phyloP scores from a whole-genome alignment of 1,284 basidiomycete species.

The Malassezia sp. region DNA sequence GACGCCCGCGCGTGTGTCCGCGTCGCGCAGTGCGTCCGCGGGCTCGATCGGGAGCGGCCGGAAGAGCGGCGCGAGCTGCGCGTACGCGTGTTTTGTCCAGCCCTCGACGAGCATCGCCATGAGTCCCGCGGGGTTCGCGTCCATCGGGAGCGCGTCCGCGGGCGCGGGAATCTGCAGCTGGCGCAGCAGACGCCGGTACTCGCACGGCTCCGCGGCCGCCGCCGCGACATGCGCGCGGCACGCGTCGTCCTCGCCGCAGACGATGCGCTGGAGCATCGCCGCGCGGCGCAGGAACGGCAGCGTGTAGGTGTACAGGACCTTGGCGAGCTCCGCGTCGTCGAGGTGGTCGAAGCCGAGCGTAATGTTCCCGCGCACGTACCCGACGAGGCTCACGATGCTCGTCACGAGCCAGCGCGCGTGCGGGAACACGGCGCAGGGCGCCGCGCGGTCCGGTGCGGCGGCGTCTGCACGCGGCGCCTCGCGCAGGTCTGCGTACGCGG shows the following conservation, averaged over 20 bases:
- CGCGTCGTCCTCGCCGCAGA: constrained; percentile 46
- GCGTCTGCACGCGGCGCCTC: neutral
- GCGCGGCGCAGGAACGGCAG: constrained; percentile 86
- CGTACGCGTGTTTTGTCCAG: constrained; percentile 45
- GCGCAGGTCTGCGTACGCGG: constrained; percentile 18
- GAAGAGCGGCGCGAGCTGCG: constrained; percentile 40
- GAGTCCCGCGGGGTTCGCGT: constrained; percentile 35
- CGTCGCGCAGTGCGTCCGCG: constrained; percentile 3
- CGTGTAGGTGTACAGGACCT: constrained; percentile 75
- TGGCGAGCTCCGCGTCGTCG: constrained; percentile 54
- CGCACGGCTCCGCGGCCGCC: constrained; percentile 4
- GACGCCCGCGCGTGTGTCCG: neutral
- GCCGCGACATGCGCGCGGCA: neutral
- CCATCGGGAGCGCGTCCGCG: constrained; percentile 28
- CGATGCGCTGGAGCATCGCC: constrained; percentile 68
- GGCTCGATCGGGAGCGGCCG: constrained; percentile 39
- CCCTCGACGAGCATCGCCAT: constrained; percentile 42
- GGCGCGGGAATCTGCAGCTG: constrained; percentile 33
- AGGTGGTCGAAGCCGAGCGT: constrained; percentile 44
- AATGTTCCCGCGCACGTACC: constrained; percentile 44
- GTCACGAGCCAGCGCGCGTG: constrained; percentile 42
- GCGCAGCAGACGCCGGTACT: constrained; percentile 33
- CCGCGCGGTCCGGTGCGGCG: constrained; percentile 13
- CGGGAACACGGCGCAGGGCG: constrained; percentile 31
- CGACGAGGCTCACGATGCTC: constrained; percentile 41